Percentiles rank a stretch among this genome's conserved stretches.
Evolutionary conservation across 208 protist genomes (phyloP).

Genomic region (Acanthamoeba healyi): DNA sequence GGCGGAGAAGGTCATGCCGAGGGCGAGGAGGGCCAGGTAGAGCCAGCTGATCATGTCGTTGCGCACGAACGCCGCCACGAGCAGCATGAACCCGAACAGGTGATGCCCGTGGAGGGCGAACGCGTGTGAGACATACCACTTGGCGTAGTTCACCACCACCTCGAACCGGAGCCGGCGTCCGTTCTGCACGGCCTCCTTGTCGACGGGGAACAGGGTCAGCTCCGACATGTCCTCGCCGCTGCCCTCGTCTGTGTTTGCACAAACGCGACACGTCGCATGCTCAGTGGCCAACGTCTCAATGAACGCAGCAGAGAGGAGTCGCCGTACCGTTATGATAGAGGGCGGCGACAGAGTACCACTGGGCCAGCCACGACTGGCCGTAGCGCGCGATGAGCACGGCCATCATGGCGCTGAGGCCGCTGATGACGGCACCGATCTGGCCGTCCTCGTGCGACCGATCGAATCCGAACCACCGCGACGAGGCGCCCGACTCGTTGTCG

Average conservation of each 20-base stretch:
- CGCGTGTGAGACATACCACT: conserved; percentile 46
- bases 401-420: conserved; percentile 43
- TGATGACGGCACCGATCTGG: conserved; percentile 23
- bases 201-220: conserved; percentile 34
- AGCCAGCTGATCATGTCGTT: conserved; percentile 36
- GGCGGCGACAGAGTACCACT: conserved; percentile 11
- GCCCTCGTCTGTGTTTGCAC: neutral
- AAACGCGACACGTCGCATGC: too few relatives aligned
- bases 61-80: conserved; percentile 13
- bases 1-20: neutral
- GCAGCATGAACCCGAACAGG: conserved; percentile 65
- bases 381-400: conserved; percentile 23
- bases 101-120: conserved; percentile 45
- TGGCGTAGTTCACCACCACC: conserved; percentile 53
- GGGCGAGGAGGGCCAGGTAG: conserved; percentile 17
- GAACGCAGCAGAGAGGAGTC: too few relatives aligned
- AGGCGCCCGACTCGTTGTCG: neutral
- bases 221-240: conserved; percentile 14
- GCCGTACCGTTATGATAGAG: conserved; percentile 14
- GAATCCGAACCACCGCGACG: neutral
- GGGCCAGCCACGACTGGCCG: conserved; percentile 51
- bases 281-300: too few relatives aligned
- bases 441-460: neutral
- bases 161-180: neutral
- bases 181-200: conserved; percentile 18